phyloP scores from a whole-genome alignment of 2,329 filamentous ascomycete species.

The Penicillium sp. region DNA sequence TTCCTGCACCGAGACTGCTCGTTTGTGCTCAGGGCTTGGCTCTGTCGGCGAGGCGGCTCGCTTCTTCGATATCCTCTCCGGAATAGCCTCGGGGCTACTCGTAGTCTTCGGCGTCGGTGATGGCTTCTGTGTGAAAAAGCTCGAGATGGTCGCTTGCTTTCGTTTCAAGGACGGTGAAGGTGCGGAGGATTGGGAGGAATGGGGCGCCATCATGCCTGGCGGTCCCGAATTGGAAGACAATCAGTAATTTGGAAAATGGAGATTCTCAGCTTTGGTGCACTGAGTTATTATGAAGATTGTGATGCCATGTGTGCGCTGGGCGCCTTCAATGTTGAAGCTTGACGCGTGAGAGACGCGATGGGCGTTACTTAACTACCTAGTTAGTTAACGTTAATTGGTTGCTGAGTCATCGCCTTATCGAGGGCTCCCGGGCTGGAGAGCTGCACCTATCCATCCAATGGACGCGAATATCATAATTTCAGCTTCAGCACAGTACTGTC shows the following conservation, averaged over 20 bases:
- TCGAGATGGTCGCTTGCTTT: constrained; percentile 74
- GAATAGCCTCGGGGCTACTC: constrained; percentile 8
- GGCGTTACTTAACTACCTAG: too few relatives aligned
- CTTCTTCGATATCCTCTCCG: constrained; percentile 11
- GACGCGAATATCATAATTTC: neutral
- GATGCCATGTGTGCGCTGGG: constrained; percentile 1
- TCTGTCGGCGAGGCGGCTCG: constrained; percentile 12
- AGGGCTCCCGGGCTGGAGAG: neutral
- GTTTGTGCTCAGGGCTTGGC: constrained; percentile 4
- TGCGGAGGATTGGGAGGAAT: constrained; percentile 37
- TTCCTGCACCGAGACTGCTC: constrained; percentile 8
- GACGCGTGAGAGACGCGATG: constrained; percentile 37
- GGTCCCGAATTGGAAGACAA: neutral
- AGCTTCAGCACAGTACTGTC: neutral
- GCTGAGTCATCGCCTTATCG: constrained; percentile 22
- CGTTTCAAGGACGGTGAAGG: constrained; percentile 39
- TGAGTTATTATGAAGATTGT: neutral
- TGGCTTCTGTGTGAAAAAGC: constrained; percentile 72
- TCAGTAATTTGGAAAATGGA: neutral
- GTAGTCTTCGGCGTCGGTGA: constrained; percentile 23
- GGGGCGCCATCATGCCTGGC: constrained; percentile 31
- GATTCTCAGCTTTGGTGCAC: neutral
- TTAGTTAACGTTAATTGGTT: constrained; percentile 20
- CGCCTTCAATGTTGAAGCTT: constrained; percentile 24
- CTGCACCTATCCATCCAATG: neutral